Evolutionary conservation across 139 green algal species (phyloP).

Genomic region (Chlorella sp.): DNA sequence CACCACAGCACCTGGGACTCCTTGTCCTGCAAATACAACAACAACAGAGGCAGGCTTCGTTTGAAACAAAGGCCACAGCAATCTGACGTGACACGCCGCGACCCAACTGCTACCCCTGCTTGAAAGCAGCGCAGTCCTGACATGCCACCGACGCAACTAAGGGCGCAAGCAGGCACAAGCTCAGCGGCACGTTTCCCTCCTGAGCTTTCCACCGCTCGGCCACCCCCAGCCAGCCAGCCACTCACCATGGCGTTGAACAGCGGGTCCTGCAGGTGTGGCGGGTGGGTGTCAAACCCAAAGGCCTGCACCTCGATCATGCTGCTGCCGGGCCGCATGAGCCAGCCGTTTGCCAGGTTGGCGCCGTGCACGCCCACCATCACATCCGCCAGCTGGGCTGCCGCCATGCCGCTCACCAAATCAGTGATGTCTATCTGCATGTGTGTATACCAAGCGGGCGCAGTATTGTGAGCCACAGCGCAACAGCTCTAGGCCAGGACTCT

Average conservation of each 20-base stretch:
- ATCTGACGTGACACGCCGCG: no score
- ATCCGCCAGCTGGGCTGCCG: constrained; percentile 11
- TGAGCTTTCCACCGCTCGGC: no score
- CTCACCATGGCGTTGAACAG: constrained; percentile 14
- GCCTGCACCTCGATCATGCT: constrained; percentile 23
- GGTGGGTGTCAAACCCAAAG: constrained; percentile 21
- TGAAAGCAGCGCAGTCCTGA: no score
- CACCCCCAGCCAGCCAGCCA: background rate
- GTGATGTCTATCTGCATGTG: background rate
- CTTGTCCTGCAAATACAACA: background rate
- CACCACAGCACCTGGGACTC: constrained; percentile 25
- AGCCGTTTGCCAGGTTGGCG: constrained; percentile 32
- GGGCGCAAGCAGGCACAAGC: no score
- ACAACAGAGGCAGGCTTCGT: no score
- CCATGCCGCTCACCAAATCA: constrained; percentile 10
- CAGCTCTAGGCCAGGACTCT: background rate
- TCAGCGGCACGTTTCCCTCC: no score
- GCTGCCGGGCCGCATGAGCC: constrained; percentile 12
- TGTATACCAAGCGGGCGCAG: background rate
- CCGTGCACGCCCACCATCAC: constrained; percentile 27
- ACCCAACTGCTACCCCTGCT: no score
- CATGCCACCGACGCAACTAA: no score
- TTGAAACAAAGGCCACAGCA: no score
- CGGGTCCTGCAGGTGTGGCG: constrained; percentile 24
- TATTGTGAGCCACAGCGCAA: background rate